phyloP scores from a whole-genome alignment of 164 flowering plant genomes.

The Macadamia integrifolia region DNA sequence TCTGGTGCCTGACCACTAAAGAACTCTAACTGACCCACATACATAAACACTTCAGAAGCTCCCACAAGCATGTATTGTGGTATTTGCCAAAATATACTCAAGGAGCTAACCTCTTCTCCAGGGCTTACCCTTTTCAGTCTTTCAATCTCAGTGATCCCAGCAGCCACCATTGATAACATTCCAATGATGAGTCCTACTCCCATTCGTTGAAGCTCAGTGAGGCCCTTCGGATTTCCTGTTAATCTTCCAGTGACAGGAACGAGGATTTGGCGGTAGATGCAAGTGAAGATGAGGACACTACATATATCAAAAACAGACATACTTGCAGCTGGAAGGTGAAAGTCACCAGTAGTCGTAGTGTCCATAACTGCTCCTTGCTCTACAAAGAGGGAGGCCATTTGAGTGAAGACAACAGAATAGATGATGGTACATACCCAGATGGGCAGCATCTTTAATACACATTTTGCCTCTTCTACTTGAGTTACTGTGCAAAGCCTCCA shows the following conservation, averaged over 20 bases:
- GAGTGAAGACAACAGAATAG: slow-evolving; percentile 86
- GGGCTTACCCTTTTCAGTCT: slow-evolving; percentile 19
- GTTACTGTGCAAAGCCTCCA: slow-evolving; percentile 90
- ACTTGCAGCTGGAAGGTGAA: slow-evolving; percentile 82
- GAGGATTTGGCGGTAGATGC: slow-evolving; percentile 49
- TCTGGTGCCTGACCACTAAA: slow-evolving; percentile 88
- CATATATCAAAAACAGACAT: slow-evolving; percentile 82
- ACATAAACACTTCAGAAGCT: slow-evolving; percentile 71
- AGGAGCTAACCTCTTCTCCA: slow-evolving; percentile 5
- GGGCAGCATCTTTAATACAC: slow-evolving; percentile 65
- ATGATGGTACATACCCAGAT: slow-evolving; percentile 93
- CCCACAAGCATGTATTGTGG: slow-evolving; percentile 17
- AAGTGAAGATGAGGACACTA: slow-evolving; percentile 63
- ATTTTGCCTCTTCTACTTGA: slow-evolving; percentile 92
- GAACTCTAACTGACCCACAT: slow-evolving; percentile 82
- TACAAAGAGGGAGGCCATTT: slow-evolving; percentile 94
- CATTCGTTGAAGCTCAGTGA: slow-evolving; percentile 39
- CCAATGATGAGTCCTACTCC: slow-evolving; percentile 34
- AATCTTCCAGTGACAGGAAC: slow-evolving; percentile 46
- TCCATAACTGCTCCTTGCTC: slow-evolving; percentile 89
- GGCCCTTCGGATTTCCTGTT: slow-evolving; percentile 53
- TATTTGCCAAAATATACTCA: slow-evolving; percentile 30
- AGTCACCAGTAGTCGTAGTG: slow-evolving; percentile 27
- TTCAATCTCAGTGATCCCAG: slow-evolving; percentile 26
- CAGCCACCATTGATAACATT: slow-evolving; percentile 31